Evolutionary conservation across 257 asterid genomes (phyloP).

Genomic region (Plantago major): DNA sequence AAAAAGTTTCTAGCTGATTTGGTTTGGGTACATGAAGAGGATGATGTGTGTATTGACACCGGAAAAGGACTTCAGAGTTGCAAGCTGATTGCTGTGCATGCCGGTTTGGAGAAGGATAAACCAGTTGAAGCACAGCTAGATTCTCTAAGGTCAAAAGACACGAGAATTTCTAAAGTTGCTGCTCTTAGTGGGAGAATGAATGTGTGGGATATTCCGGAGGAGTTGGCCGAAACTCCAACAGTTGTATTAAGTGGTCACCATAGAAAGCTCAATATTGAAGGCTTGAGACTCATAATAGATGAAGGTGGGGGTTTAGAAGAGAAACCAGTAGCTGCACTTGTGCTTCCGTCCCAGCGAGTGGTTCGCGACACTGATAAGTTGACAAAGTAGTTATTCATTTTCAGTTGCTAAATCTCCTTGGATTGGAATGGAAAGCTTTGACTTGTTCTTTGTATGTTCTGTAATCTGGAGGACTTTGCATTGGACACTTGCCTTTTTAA

Average conservation of each 20-base stretch:
- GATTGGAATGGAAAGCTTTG: no score
- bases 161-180: constrained; percentile 76
- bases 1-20: constrained; percentile 78
- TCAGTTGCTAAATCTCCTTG: not conserved
- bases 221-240: constrained; percentile 49
- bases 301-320: constrained; percentile 65
- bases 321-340: constrained; percentile 71
- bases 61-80: constrained; percentile 52
- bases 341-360: constrained; percentile 66
- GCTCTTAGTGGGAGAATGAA: constrained; percentile 78
- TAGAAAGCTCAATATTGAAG: constrained; percentile 62
- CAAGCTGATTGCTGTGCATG: constrained; percentile 81
- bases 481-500: no score
- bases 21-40: constrained; percentile 97
- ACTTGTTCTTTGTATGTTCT: no score
- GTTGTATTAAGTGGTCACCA: constrained; percentile 82
- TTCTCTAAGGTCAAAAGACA: constrained; percentile 67
- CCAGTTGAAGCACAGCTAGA: constrained; percentile 55
- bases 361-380: constrained; percentile 65
- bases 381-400: constrained; percentile 5
- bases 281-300: constrained; percentile 67
- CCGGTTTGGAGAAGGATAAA: constrained; percentile 71
- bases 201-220: constrained; percentile 89
- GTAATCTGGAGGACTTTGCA: no score
- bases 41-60: constrained; percentile 65